These are phyloP conservation scores for Phaseolus lunatus DNA, from an alignment of 306 rosid species.

Conservation along the genomic window DNA sequence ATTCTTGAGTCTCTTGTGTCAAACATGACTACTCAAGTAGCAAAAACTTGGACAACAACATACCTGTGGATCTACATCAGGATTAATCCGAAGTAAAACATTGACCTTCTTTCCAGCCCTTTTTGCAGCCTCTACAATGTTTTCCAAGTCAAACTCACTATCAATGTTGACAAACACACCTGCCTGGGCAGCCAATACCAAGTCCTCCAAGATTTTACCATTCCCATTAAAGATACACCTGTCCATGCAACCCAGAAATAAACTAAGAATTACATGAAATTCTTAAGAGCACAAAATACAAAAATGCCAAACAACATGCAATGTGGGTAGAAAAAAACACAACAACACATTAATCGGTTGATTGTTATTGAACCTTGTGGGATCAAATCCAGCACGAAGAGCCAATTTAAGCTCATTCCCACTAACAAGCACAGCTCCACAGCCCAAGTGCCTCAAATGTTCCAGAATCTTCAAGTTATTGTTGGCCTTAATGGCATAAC, in stretches of 20 bases:
- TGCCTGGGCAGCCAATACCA: slow-evolving; percentile 83
- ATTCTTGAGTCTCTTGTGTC: not conserved
- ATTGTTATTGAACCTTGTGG: slow-evolving; percentile 63
- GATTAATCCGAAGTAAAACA: slow-evolving; percentile 89
- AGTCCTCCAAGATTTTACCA: slow-evolving; percentile 88
- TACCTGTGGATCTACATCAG: slow-evolving; percentile 97
- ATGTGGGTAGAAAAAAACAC: not conserved
- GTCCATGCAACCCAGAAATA: slow-evolving; percentile 39
- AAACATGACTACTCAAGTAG: not conserved
- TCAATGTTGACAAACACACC: slow-evolving; percentile 91
- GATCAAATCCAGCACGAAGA: slow-evolving; percentile 86
- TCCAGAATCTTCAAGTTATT: slow-evolving; percentile 88
- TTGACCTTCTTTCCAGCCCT: slow-evolving; percentile 76
- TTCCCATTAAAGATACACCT: slow-evolving; percentile 95
- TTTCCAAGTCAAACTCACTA: slow-evolving; percentile 93
- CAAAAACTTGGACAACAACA: not conserved
- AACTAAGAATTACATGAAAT: not conserved
- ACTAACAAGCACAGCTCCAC: slow-evolving; percentile 98
- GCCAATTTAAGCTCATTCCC: slow-evolving; percentile 90
- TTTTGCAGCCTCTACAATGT: slow-evolving; percentile 81
- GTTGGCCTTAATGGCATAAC: slow-evolving; percentile 95
- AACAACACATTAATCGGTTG: not conserved
- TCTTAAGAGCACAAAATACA: not conserved
- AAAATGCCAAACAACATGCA: not conserved
- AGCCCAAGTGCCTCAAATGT: slow-evolving; percentile 84